Evolutionary conservation across 805 yeast species (phyloP), one percentile per base, ranked within the genome.

Genomic region (Phaffomyces thermotolerans): DNA sequence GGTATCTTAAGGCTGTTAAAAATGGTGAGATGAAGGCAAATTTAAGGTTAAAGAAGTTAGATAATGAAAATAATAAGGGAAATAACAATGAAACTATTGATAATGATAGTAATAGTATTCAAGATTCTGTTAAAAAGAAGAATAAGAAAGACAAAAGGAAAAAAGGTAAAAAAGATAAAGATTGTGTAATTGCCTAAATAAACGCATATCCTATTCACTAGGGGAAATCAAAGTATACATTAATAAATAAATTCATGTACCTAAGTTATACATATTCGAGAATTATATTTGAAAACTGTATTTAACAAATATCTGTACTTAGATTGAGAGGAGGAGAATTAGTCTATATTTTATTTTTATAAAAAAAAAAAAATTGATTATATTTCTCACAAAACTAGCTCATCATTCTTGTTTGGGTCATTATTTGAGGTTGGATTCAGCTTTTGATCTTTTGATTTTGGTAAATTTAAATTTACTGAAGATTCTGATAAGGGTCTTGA

Each of bases 1-100:
- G 96, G 97, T 85, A 80, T 56, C 68, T 69, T 33, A 72, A 71
- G 48, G 96, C 96, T 0, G 87, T 85, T 3, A 76, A 76, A 37
- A 73, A 73, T 37, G 77, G 79, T 8, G 77, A 77, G 51, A 66
- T 64, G 40, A 66, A 75, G 41, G 84, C 84, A 1, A 53, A 62
- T 20, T 63, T 62, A 23, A 70, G 67, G 47, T 38, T 70, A 17
- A 41, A 27, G 34, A 45, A 38, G 23, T 25, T 43, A 34, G 31
- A 34, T 15, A 39, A 37, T 34, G 22, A 33, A 15, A 12, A 12
- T 3, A 15, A 32, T 15, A 32, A 32, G 12, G 8, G 18, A 15
- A 33, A 37, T 23, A 15, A 20, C 17, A 3, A 32, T 32, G 39
- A 40, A 17, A 40, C 44, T 15, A 32, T 46, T 27, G 41, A 25